These are phyloP conservation scores for Clitopilus passeckerianus DNA, from an alignment of 768 basidiomycete species.

Conservation along the genomic window DNA sequence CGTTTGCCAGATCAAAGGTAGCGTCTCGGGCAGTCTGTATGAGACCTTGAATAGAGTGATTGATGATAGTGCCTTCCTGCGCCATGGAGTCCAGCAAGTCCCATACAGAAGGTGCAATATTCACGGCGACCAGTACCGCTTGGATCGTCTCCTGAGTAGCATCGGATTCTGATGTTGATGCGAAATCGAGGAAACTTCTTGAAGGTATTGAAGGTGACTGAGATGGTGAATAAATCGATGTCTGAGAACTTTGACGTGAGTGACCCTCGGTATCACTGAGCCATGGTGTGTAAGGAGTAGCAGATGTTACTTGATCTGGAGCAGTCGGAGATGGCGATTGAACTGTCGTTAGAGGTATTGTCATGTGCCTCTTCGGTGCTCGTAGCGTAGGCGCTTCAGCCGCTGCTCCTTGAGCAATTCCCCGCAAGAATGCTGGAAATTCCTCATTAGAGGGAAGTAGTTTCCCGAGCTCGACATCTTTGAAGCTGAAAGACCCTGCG, in stretches of 20 bases:
- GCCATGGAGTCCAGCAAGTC: slow-evolving; percentile 71
- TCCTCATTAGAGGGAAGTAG: slow-evolving; percentile 64
- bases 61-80: slow-evolving; percentile 34
- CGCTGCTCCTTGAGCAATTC: slow-evolving; percentile 28
- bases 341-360: slow-evolving; percentile 27
- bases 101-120: slow-evolving; percentile 81
- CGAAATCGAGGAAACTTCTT: slow-evolving; percentile 39
- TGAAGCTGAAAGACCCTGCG: slow-evolving; percentile 92
- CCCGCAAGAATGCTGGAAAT: slow-evolving; percentile 28
- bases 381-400: slow-evolving; percentile 37
- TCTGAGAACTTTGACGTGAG: slow-evolving; percentile 36
- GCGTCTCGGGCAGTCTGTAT: slow-evolving; percentile 59
- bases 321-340: slow-evolving; percentile 26
- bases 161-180: slow-evolving; percentile 51
- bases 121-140: slow-evolving; percentile 73
- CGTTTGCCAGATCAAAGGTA: slow-evolving; percentile 57
- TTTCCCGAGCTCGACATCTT: slow-evolving; percentile 88
- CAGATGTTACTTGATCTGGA: slow-evolving; percentile 33
- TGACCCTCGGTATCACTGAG: slow-evolving; percentile 17
- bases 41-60: slow-evolving; percentile 42
- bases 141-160: slow-evolving; percentile 78
- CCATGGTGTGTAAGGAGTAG: slow-evolving; percentile 5
- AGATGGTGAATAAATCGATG: slow-evolving; percentile 29
- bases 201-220: slow-evolving; percentile 33
- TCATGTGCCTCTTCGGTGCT: slow-evolving; percentile 44